Conservation (phyloP, 73 alveolate genomes). For the Paramecium primaurelia region DNA sequence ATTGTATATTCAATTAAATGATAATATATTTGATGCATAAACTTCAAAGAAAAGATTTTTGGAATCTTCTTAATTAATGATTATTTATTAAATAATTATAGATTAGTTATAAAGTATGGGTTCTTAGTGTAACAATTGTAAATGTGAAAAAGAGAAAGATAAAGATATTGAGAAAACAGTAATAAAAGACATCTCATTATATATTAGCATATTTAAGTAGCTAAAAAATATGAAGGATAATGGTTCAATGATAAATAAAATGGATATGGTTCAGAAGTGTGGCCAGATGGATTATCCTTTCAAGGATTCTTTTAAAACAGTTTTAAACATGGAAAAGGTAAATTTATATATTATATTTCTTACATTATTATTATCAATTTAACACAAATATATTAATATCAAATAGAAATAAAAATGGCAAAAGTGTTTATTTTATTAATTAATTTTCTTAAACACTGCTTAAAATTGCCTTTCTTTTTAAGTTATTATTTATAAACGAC, state of each 20-base stretch:
- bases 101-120: neutral
- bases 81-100: too few relatives aligned
- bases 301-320: conserved; percentile 63
- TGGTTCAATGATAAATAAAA: conserved; percentile 59
- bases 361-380: too few relatives aligned
- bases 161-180: neutral
- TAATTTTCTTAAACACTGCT: too few relatives aligned
- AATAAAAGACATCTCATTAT: neutral
- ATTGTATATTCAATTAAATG: too few relatives aligned
- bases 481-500: too few relatives aligned
- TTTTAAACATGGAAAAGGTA: conserved; percentile 61
- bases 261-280: conserved; percentile 60
- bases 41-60: neutral
- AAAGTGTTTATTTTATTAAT: too few relatives aligned
- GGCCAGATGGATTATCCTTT: conserved; percentile 73
- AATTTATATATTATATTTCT: neutral
- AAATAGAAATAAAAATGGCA: too few relatives aligned
- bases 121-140: neutral
- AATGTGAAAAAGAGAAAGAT: neutral
- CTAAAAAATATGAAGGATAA: conserved; percentile 57
- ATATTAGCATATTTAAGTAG: conserved; percentile 41
- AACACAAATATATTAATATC: too few relatives aligned
- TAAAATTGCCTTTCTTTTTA: too few relatives aligned
- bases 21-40: neutral
- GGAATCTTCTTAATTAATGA: neutral